Conservation (phyloP, 176 grass and related monocot species). For the Coix lacrymajobi region DNA sequence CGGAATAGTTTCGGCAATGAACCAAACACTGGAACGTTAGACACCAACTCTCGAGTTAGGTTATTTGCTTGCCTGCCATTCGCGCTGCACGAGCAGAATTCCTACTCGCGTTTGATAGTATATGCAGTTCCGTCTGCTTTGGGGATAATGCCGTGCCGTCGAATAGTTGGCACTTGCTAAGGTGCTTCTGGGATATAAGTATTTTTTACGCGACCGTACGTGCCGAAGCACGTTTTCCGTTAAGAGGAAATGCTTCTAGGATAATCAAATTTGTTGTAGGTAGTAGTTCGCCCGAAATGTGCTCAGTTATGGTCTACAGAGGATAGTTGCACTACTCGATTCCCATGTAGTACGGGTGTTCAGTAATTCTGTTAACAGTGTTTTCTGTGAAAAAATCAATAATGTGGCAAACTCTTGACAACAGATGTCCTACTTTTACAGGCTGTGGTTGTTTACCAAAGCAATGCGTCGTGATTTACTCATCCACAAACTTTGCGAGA, state of each 20-base stretch:
- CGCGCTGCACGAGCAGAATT: not conserved
- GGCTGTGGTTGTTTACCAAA: slow-evolving; percentile 32
- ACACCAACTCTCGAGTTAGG: not conserved
- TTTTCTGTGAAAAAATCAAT: not conserved
- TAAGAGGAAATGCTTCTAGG: not conserved
- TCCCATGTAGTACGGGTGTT: not conserved
- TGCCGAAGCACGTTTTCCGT: too few relatives aligned
- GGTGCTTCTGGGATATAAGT: not conserved
- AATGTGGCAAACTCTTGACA: not conserved
- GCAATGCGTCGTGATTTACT: not conserved
- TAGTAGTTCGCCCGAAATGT: not conserved
- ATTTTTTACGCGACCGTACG: too few relatives aligned
- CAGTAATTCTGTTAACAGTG: not conserved
- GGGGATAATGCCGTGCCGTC: not conserved
- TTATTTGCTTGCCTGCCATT: not conserved
- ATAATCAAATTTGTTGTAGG: not conserved
- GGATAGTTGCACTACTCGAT: not conserved
- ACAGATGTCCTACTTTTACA: not conserved
- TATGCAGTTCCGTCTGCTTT: not conserved
- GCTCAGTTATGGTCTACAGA: not conserved
- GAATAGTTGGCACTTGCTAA: not conserved
- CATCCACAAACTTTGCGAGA: slow-evolving; percentile 6
- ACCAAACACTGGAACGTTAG: not conserved
- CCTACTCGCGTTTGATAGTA: not conserved
- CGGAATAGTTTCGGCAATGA: not conserved